phyloP scores from a whole-genome alignment of 768 basidiomycete genomes.

The Boletus subparvulus region DNA sequence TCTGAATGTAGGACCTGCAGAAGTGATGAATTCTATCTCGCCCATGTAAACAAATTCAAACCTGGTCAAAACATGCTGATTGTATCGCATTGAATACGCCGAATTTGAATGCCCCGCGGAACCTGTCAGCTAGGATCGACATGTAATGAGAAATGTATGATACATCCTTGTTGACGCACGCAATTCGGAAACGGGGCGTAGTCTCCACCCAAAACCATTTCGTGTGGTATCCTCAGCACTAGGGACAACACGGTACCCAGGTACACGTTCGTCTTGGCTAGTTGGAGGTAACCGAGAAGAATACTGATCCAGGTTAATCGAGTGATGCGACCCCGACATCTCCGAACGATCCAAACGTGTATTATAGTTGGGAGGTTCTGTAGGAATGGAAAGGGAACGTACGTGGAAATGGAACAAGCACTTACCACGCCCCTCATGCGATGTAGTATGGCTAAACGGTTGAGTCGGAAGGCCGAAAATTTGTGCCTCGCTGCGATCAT shows the following conservation, averaged over 20 bases:
- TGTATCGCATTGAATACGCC: slow-evolving; percentile 92
- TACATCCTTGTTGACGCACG: slow-evolving; percentile 42
- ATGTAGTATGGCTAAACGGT: background rate
- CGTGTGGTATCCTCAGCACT: slow-evolving; percentile 25
- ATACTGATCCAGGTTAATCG: background rate
- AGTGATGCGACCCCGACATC: background rate
- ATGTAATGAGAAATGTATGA: slow-evolving; percentile 1
- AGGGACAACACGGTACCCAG: background rate
- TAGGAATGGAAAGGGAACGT: background rate
- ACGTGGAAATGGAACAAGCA: background rate
- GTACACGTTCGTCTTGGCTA: background rate
- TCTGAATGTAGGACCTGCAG: slow-evolving; percentile 55
- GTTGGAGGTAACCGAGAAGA: background rate
- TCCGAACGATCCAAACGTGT: background rate
- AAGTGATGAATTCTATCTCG: background rate
- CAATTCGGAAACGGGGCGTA: slow-evolving; percentile 72
- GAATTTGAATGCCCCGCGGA: slow-evolving; percentile 82
- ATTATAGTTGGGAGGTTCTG: slow-evolving; percentile 6
- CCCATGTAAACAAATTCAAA: slow-evolving; percentile 28
- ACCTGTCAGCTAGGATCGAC: slow-evolving; percentile 65
- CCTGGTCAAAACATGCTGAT: slow-evolving; percentile 75
- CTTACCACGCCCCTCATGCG: slow-evolving; percentile 2
- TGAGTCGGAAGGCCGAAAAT: background rate
- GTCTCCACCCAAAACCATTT: slow-evolving; percentile 45
- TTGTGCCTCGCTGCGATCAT: background rate